Base-by-base conservation (phyloP, 805 yeast species). In the Cyberlindnera euphorbiae region DNA sequence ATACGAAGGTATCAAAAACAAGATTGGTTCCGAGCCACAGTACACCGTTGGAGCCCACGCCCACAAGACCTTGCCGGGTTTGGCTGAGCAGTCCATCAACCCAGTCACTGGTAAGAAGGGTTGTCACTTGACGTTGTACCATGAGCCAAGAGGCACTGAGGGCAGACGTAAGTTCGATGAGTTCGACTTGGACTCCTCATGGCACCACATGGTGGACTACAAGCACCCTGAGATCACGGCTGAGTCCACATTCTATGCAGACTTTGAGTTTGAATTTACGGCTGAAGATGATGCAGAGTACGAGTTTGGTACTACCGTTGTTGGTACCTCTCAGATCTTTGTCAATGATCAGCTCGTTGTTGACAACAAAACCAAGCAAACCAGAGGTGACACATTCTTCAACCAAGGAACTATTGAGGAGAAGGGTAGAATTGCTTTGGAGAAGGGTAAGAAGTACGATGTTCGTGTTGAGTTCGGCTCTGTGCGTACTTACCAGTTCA, bases 361-460 rank as follows among this genome's bases (percentile, higher is more conserved):
- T 31, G 80, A 77, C 52, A 75, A 76, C 55, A 64, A 61, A 43
- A 68, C 73, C 29, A 50, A 62, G 18, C 82, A 77, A 57, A 54
- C 34, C 8, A 52, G 49, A 19, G 82, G 80, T 10, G 59, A 60
- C 24, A 63, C 68, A 2, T 76, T 73, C 58, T 73, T 70, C 55
- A 75, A 73, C n/a, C 52, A 58, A 48, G 82, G 79, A 25, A 67
- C 82, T 9, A 47, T 62, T 16, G 81, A 75, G 50, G 71, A 59
- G 41, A 53, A 42, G 4, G 66, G 66, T 3, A 41, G 50, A 4
- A 45, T 66, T 22, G 28, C 45, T 4, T 56, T 73, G 36, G 61
- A 58, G 28, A 63, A 60, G 40, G 80, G 79, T 4, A 48, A 57
- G 26, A 36, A 48, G 19, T 73, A 75, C 58, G 55, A 62, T 16